Evolutionary conservation across 139 green algal genomes (phyloP).

Genomic region (Haematococcus lacustris): DNA sequence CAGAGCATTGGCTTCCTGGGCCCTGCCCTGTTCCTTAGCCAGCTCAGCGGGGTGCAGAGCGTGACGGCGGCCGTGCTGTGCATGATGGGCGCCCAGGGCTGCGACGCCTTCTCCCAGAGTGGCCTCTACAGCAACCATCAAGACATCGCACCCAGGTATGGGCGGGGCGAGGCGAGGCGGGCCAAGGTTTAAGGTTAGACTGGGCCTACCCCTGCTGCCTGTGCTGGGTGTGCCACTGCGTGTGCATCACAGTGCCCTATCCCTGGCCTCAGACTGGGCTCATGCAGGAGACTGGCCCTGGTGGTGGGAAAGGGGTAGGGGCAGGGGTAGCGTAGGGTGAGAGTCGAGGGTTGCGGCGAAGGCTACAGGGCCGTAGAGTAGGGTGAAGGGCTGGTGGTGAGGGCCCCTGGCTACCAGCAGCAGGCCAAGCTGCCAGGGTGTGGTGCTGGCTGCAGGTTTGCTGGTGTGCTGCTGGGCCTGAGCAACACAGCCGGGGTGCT

Average conservation of each 20-base stretch:
- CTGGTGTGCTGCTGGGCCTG: slow-evolving; percentile 92
- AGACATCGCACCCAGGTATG: slow-evolving; percentile 83
- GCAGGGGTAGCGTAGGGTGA: not conserved
- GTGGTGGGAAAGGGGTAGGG: not conserved
- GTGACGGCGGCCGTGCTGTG: slow-evolving; percentile 68
- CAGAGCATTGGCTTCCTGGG: slow-evolving; percentile 93
- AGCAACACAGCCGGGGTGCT: slow-evolving; percentile 95
- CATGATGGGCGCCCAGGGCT: slow-evolving; percentile 85
- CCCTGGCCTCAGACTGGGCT: not conserved
- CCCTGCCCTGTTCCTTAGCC: slow-evolving; percentile 87
- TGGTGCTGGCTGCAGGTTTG: slow-evolving; percentile 46
- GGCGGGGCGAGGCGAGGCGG: not conserved
- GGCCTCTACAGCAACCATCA: slow-evolving; percentile 97
- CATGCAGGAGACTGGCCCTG: not conserved
- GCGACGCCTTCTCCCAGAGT: slow-evolving; percentile 91
- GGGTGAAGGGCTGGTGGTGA: not conserved
- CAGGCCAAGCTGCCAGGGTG: no score
- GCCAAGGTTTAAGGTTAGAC: not conserved
- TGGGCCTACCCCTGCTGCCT: not conserved
- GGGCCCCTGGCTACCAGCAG: not conserved
- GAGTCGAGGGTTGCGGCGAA: not conserved
- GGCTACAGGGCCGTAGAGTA: no score
- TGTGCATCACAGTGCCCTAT: not conserved
- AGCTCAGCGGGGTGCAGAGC: slow-evolving; percentile 60
- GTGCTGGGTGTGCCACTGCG: not conserved